These are phyloP conservation scores for Alternaria viburni DNA, from an alignment of 2,329 filamentous ascomycete species.

Conservation along the genomic window DNA sequence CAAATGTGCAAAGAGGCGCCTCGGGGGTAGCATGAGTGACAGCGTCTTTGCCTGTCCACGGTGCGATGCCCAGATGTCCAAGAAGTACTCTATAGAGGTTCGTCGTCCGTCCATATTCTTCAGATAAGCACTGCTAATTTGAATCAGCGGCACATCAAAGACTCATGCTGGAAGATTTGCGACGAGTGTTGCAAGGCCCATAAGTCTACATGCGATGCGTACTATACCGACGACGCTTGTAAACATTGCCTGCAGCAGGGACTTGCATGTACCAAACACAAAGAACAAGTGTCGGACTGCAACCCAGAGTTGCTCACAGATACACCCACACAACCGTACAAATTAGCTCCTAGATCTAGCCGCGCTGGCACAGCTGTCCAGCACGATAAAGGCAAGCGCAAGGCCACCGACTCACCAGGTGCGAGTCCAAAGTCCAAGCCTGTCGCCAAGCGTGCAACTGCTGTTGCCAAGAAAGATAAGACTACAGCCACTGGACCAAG, in stretches of 20 bases:
- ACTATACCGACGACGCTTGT: conserved; percentile 3
- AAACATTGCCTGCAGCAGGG: conserved; percentile 7
- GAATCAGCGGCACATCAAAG: conserved; percentile 4
- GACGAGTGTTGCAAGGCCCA: conserved; percentile 19
- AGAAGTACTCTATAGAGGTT: conserved; percentile 6
- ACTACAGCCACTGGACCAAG: neutral
- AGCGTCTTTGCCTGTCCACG: conserved; percentile 12
- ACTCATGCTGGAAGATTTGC: conserved; percentile 21
- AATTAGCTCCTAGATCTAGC: neutral
- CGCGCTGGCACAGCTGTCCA: neutral
- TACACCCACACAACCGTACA: neutral
- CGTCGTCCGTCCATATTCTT: neutral
- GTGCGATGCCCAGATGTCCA: conserved; percentile 4
- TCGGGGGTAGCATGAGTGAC: neutral
- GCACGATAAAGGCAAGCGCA: conserved; percentile 6
- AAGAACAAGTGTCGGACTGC: neutral
- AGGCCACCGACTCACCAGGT: conserved; percentile 6
- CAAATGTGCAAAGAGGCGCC: neutral
- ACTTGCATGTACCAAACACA: conserved; percentile 14
- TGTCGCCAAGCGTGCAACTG: neutral
- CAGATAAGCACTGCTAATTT: neutral
- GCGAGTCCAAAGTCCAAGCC: conserved; percentile 8
- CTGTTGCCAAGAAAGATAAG: neutral
- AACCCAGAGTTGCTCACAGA: neutral
- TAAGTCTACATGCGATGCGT: conserved; percentile 10